Evolutionary conservation across 75 land plant species (phyloP).

Genomic region (Pinus tabuliformis): DNA sequence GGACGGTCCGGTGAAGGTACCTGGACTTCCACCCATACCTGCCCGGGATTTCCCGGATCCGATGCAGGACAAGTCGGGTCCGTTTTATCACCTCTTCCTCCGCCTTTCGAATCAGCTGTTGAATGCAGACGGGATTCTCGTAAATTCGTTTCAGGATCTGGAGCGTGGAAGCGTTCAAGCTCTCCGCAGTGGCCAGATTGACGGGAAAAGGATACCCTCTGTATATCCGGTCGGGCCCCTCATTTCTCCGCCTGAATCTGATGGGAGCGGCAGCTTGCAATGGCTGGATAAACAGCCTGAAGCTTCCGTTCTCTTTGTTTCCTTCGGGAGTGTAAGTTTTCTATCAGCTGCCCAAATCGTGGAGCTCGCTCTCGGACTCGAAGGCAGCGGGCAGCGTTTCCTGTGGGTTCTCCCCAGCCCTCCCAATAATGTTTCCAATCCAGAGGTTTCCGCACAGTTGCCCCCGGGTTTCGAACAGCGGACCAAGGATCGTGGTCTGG

Average conservation of each 20-base stretch:
- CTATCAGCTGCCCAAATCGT: background rate
- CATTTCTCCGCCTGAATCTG: background rate
- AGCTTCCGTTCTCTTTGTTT: background rate
- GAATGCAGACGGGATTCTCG: background rate
- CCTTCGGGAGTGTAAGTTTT: background rate
- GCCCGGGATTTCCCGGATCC: too few relatives aligned
- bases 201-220: background rate
- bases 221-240: background rate
- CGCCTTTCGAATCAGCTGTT: background rate
- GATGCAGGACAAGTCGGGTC: background rate
- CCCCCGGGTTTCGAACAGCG: constrained; percentile 18
- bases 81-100: background rate
- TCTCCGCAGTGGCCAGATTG: background rate
- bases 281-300: background rate
- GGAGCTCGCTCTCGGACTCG: background rate
- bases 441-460: constrained; percentile 9
- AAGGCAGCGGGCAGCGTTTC: background rate
- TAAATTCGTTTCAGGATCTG: background rate
- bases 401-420: too few relatives aligned
- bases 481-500: background rate
- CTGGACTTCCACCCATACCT: too few relatives aligned
- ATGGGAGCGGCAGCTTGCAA: background rate
- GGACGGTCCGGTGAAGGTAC: too few relatives aligned
- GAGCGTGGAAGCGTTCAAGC: background rate
- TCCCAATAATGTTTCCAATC: background rate